phyloP scores from a whole-genome alignment of 1,139 yeast species.

The Lizanozyma gosingica region DNA sequence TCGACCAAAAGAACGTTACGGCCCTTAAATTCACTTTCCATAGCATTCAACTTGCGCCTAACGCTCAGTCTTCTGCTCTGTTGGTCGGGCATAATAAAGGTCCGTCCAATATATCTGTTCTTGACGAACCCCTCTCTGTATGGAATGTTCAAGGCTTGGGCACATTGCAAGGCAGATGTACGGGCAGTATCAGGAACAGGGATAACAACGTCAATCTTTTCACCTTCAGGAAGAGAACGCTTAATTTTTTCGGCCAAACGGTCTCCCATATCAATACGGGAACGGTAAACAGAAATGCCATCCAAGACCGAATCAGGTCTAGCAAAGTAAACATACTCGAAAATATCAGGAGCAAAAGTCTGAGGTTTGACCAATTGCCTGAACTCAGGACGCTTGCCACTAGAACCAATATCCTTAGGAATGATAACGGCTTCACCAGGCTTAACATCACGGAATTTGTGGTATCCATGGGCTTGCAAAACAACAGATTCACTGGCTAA shows the following conservation, averaged over 20 bases:
- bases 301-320: slow-evolving; percentile 95
- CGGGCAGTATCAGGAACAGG: slow-evolving; percentile 98
- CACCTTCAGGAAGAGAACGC: slow-evolving; percentile 36
- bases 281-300: slow-evolving; percentile 89
- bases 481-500: slow-evolving; percentile 94
- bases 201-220: slow-evolving; percentile 81
- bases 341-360: slow-evolving; percentile 87
- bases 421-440: slow-evolving; percentile 98
- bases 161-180: slow-evolving; percentile 89
- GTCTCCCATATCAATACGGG: slow-evolving; percentile 91
- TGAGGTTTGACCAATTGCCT: slow-evolving; percentile 77
- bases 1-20: slow-evolving; percentile 88
- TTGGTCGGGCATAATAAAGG: slow-evolving; percentile 98
- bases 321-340: slow-evolving; percentile 96
- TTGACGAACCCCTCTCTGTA: slow-evolving; percentile 97
- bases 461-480: slow-evolving; percentile 85
- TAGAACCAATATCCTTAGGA: slow-evolving; percentile 52
- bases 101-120: slow-evolving; percentile 93
- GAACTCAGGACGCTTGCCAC: slow-evolving; percentile 53
- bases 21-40: slow-evolving; percentile 85
- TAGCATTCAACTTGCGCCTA: slow-evolving; percentile 89
- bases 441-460: slow-evolving; percentile 65
- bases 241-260: slow-evolving; percentile 72
- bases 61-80: slow-evolving; percentile 90
- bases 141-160: slow-evolving; percentile 69